Conservation (phyloP, 345 rosid species). For the Gossypium mustelinum region DNA sequence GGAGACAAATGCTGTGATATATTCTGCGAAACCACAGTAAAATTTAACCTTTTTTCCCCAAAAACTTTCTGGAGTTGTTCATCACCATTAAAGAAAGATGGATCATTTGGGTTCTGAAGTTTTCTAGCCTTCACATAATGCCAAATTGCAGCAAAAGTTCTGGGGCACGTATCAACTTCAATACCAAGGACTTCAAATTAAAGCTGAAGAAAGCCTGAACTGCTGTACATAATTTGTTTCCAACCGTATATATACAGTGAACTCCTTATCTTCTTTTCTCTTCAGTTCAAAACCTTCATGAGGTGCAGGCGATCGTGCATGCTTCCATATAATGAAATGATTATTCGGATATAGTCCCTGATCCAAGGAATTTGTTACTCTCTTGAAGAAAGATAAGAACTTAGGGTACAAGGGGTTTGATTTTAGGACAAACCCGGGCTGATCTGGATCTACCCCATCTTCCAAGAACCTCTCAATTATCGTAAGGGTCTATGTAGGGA, state of each 20-base stretch:
- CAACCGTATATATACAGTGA: constrained; percentile 62
- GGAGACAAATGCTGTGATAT: constrained; percentile 72
- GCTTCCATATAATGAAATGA: constrained; percentile 79
- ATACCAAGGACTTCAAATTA: constrained; percentile 89
- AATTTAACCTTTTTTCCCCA: constrained; percentile 80
- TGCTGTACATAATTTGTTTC: constrained; percentile 91
- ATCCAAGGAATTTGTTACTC: constrained; percentile 73
- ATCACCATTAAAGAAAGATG: constrained; percentile 76
- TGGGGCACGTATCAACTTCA: constrained; percentile 92
- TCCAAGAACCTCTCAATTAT: constrained; percentile 88
- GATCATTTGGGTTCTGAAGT: constrained; percentile 80
- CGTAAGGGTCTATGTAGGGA: constrained; percentile 89
- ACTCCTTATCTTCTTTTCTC: constrained; percentile 92
- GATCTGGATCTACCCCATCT: constrained; percentile 91
- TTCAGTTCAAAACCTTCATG: constrained; percentile 97
- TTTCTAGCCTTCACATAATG: constrained; percentile 97
- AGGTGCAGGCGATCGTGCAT: constrained; percentile 79
- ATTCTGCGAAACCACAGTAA: constrained; percentile 84
- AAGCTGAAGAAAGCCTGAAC: constrained; percentile 77
- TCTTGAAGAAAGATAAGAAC: constrained; percentile 87
- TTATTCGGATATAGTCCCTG: constrained; percentile 90
- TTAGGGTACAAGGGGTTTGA: constrained; percentile 59
- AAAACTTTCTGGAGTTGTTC: constrained; percentile 83
- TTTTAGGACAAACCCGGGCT: constrained; percentile 73
- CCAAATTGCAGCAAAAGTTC: constrained; percentile 94